Conservation (phyloP, 148 eudicot genomes). For the Chenopodium album region DNA sequence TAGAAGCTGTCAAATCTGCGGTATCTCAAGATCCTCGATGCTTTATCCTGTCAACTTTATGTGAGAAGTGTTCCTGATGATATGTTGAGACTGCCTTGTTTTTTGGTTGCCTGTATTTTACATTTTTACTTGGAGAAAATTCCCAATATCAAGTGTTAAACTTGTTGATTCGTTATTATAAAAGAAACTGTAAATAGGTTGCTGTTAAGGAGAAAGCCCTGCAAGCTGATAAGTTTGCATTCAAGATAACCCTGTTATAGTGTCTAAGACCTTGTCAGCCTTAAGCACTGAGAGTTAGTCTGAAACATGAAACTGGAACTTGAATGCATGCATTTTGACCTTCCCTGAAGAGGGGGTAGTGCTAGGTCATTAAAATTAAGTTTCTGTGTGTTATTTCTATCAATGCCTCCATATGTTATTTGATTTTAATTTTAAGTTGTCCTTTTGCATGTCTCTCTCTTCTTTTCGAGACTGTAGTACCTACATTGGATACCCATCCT, state of each 20-base stretch:
- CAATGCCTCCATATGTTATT: background rate
- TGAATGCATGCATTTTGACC: background rate
- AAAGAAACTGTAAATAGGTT: background rate
- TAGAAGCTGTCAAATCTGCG: background rate
- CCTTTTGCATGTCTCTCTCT: background rate
- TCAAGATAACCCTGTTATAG: background rate
- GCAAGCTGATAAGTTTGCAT: background rate
- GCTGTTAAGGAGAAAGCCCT: background rate
- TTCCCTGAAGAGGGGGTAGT: background rate
- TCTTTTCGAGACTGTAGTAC: background rate
- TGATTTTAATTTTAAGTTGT: background rate
- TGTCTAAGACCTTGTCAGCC: background rate
- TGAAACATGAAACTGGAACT: background rate
- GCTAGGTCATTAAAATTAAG: background rate
- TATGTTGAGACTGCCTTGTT: background rate
- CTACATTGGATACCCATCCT: background rate
- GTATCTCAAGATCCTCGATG: background rate
- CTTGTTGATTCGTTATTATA: background rate
- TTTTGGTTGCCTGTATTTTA: background rate
- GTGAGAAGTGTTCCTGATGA: background rate
- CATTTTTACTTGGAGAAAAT: background rate
- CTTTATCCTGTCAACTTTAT: background rate
- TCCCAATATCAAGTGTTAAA: background rate
- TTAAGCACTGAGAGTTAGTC: background rate
- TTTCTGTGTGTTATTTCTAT: background rate